These are phyloP conservation scores for Cerrena zonata DNA, from an alignment of 1,284 basidiomycete species.

Conservation along the genomic window DNA sequence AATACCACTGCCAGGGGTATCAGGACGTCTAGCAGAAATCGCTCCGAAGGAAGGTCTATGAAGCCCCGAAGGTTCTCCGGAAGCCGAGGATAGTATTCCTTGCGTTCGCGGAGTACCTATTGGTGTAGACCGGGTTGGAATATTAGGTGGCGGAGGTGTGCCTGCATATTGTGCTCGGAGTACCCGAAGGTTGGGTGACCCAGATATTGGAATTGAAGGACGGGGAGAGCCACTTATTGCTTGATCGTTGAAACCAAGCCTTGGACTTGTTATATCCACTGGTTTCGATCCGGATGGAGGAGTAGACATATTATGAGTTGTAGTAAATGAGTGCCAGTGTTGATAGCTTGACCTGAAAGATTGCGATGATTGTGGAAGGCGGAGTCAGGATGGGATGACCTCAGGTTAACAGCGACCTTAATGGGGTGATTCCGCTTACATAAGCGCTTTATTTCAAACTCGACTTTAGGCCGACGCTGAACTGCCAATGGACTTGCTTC, in stretches of 20 bases:
- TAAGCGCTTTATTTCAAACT: too few relatives aligned
- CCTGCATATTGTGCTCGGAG: constrained; percentile 59
- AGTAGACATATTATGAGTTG: constrained; percentile 37
- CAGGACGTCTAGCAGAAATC: constrained; percentile 28
- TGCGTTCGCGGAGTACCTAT: constrained; percentile 27
- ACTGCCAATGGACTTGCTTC: too few relatives aligned
- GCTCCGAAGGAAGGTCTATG: constrained; percentile 26
- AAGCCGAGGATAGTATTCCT: constrained; percentile 11
- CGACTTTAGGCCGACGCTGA: too few relatives aligned
- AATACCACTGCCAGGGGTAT: constrained; percentile 25
- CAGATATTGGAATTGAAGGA: constrained; percentile 17
- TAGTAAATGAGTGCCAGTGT: neutral
- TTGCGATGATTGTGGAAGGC: neutral
- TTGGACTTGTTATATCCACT: constrained; percentile 47
- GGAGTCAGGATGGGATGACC: neutral
- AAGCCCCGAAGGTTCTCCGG: constrained; percentile 16
- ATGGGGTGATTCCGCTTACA: neutral
- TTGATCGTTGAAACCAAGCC: constrained; percentile 19
- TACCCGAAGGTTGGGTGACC: constrained; percentile 28
- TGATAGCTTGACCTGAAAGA: neutral
- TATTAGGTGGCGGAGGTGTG: constrained; percentile 61
- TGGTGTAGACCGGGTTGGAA: constrained; percentile 42
- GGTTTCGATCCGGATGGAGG: constrained; percentile 45
- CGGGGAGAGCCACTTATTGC: constrained; percentile 23
- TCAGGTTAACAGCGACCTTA: neutral